These are phyloP conservation scores for Paramecium tetraurelia DNA, from an alignment of 73 alveolate genomes.

Conservation along the genomic window DNA sequence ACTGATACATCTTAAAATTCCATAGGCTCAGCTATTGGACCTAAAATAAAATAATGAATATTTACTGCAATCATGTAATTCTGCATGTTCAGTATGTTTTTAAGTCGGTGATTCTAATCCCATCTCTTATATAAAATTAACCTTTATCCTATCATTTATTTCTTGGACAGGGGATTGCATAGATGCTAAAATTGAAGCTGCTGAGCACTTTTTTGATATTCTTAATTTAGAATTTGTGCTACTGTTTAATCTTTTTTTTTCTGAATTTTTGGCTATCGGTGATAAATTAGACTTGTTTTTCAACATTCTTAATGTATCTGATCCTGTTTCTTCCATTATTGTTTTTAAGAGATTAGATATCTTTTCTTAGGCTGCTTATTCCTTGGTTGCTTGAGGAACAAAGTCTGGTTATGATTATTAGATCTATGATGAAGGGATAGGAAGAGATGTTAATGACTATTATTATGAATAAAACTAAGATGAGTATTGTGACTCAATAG, in stretches of 20 bases:
- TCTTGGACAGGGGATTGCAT: background rate
- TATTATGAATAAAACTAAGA: background rate
- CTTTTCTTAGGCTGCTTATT: background rate
- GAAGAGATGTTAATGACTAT: background rate
- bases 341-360: conserved; percentile 2
- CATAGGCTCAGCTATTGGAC: conserved; percentile 52
- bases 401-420: background rate
- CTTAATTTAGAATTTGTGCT: background rate
- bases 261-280: background rate
- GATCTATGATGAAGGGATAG: background rate
- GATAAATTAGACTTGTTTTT: background rate
- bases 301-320: conserved; percentile 27
- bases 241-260: background rate
- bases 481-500: background rate
- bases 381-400: background rate
- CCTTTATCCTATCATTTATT: conserved; percentile 42
- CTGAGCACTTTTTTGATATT: background rate
- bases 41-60: background rate
- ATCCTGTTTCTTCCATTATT: conserved; percentile 42
- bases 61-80: conserved; percentile 38
- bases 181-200: background rate
- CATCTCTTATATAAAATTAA: conserved; percentile 20
- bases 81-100: conserved; percentile 34
- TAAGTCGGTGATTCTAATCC: conserved; percentile 35
- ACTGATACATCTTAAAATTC: conserved; percentile 37